Percentiles rank a stretch among this genome's conserved stretches.
Conservation (phyloP, 108 stramenopile species). For the Aureococcus anophagefferens region DNA sequence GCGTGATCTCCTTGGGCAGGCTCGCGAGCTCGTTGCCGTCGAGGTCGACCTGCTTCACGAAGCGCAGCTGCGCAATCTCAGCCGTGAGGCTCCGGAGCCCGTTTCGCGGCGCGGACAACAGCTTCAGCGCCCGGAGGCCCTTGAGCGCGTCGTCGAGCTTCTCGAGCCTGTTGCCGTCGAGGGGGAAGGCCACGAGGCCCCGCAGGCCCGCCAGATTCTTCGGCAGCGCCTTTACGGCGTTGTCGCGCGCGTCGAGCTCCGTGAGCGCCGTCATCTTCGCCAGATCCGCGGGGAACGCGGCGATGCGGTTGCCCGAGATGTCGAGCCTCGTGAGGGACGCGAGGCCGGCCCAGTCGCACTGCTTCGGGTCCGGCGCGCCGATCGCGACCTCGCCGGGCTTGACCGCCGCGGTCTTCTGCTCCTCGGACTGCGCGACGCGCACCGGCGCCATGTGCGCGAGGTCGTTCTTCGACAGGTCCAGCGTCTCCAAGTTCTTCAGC, state of each 20-base stretch:
- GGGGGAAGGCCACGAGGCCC: background rate
- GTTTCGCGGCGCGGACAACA: background rate
- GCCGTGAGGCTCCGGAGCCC: background rate
- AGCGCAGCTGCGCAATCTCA: background rate
- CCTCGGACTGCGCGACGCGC: background rate
- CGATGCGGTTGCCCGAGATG: slow-evolving; percentile 3
- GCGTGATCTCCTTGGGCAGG: background rate
- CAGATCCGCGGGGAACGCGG: slow-evolving; percentile 2
- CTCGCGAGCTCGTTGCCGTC: background rate
- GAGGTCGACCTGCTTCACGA: background rate
- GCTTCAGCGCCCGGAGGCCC: background rate
- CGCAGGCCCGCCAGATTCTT: background rate
- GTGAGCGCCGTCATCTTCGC: background rate
- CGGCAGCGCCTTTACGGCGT: no score
- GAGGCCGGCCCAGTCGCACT: background rate
- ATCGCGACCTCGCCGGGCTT: background rate
- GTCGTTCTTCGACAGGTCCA: background rate
- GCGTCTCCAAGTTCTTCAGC: background rate
- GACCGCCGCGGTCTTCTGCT: background rate
- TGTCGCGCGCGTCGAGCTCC: background rate
- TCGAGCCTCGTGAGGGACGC: slow-evolving; percentile 1
- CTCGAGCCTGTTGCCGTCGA: background rate
- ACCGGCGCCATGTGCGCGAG: background rate
- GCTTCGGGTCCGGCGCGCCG: background rate
- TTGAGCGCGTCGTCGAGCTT: background rate